Base-by-base conservation (phyloP, 345 rosid species). In the Populus alba region DNA sequence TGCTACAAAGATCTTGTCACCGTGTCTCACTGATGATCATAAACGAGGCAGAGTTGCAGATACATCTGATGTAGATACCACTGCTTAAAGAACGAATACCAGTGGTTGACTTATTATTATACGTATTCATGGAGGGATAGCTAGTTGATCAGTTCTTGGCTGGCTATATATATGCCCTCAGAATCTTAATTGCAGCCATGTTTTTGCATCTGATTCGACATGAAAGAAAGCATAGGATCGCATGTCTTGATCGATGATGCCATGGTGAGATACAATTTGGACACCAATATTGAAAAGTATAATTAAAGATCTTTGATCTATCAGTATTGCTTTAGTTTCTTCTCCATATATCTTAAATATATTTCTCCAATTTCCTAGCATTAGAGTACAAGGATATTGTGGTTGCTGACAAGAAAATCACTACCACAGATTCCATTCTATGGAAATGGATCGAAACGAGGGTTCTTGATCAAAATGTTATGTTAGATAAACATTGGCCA, bases 21-120 rank as follows among this genome's bases (percentile, higher is more conserved):
- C 10, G 59, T n/a, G 63, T 59, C 29, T 23, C 63, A 1, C 29
- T 9, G 16, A 23, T 3, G 65, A 59, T 59, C 65, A 59, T 10
- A 59, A n/a, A 53, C 59, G 59, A 2, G 8, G 59, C 59, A 53
- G 11, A 53, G 8, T 43, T 62, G 62, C 68, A 75, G 82, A 45
- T n/a, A n/a, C 77, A 51, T 80, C 67, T 37, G 79, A 82, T 78
- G 78, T 59, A 82, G 83, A 84, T 66, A 66, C 86, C 88, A 83
- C 82, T 74, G 15, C n/a, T 18, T 1, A 7, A 18, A 11, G 35
- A 23, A 25, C 43, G 71, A 6, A 43, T 27, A 47, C 43, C 47
- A 71, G 81, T 80, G 82, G 76, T 38, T 74, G 39, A 38, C 79
- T 38, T 71, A 20, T 17, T 7, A 33, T 13, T 33, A 22, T 8